Evolutionary conservation across 805 yeast genomes (phyloP).

Genomic region (Candida stauntonica): DNA sequence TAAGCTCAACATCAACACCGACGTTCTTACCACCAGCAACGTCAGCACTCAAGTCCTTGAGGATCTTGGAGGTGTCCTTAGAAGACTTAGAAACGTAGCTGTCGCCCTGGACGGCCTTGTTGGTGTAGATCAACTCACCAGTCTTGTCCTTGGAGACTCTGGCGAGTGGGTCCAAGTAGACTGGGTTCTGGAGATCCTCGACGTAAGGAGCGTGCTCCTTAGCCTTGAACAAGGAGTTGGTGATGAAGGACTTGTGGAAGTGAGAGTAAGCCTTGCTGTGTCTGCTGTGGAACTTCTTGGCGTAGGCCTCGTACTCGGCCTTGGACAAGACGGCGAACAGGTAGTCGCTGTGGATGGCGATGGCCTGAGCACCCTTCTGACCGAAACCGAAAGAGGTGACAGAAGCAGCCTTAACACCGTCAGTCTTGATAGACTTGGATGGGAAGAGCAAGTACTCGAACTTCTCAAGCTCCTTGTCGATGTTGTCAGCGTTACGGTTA

Average conservation of each 20-base stretch:
- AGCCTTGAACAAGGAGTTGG: constrained; percentile 86
- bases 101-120: constrained; percentile 46
- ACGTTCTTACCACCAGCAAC: constrained; percentile 54
- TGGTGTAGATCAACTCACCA: constrained; percentile 43
- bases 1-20: constrained; percentile 95
- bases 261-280: constrained; percentile 88
- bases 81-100: constrained; percentile 44
- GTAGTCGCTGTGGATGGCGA: constrained; percentile 90
- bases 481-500: constrained; percentile 96
- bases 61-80: constrained; percentile 58
- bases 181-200: constrained; percentile 82
- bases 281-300: constrained; percentile 66
- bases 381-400: constrained; percentile 98
- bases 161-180: constrained; percentile 94
- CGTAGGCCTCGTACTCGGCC: constrained; percentile 67
- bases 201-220: constrained; percentile 92
- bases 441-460: constrained; percentile 91
- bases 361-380: constrained; percentile 97
- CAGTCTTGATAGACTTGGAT: constrained; percentile 87
- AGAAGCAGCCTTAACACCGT: constrained; percentile 96
- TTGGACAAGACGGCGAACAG: constrained; percentile 77
- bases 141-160: constrained; percentile 37
- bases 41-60: constrained; percentile 48
- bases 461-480: constrained; percentile 77
- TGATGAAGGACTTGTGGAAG: constrained; percentile 91